Evolutionary conservation across 768 basidiomycete genomes (phyloP), one percentile per base, ranked within the genome.

Genomic region (Macrolepiota fuliginosa): DNA sequence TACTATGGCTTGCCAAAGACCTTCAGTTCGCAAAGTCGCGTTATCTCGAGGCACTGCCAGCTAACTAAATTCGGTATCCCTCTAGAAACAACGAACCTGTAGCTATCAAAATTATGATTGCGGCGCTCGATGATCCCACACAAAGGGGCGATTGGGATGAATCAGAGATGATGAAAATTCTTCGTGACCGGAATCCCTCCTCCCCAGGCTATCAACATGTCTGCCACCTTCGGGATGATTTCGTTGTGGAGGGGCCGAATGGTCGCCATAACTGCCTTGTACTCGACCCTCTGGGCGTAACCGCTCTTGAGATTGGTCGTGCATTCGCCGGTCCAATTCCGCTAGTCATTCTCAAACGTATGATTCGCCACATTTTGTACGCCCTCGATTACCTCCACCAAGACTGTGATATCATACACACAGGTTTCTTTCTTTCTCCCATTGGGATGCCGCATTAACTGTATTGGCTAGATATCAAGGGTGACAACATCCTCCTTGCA

Each of bases 241-340:
- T 93, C 73, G 78, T 81, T 40, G 86, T 90, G 72, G 81, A 84
- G 56, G 90, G 91, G 2, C 89, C 88, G 6, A 89, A 90, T 73
- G 92, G 91, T 24, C 81, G 76, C 19, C 91, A 94, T 73, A 86
- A 91, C 62, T 93, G 91, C 79, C 89, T 94, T 83, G 87, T 91
- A 17, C 87, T 89, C 67, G 90, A 94, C 71, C 86, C 89, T 5
- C 80, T 92, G n/a, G 89, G 90, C 49, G 87, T 90, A 72, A 91
- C 90, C 70, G 71, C 92, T 9, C 80, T 88, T 2, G 87, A 81
- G 63, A 72, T 83, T 56, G 80, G 81, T 70, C 71, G 77, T 64
- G 77, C 79, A 62, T 75, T 78, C 66, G 68, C 75, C 7, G 49
- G 47, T 27, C 74, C 78, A 13, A 32, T 39, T 55, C 54, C 62